Percentiles rank a stretch among this genome's conserved stretches.
These are phyloP conservation scores for Fusarium duplospermum DNA, from an alignment of 2,329 filamentous ascomycete species.

Conservation along the genomic window DNA sequence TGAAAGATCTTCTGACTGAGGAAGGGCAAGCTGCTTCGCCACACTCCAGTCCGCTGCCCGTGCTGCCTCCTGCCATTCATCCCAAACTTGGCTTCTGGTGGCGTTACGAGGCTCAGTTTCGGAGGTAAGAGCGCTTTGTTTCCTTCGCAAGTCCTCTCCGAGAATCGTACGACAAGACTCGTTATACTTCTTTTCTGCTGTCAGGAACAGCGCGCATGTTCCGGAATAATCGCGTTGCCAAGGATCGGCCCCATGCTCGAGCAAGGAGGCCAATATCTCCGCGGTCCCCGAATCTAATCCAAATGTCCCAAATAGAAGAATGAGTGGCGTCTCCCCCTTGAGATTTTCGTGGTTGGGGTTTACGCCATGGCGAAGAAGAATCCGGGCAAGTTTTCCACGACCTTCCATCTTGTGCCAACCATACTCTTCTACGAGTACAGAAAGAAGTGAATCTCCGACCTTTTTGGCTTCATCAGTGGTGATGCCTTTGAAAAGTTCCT, in stretches of 20 bases:
- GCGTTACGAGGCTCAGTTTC: too few relatives aligned
- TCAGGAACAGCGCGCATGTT: not conserved
- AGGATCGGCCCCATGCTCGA: not conserved
- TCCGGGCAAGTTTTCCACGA: not conserved
- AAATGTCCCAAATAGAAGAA: too few relatives aligned
- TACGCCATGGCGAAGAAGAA: not conserved
- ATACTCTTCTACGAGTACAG: too few relatives aligned
- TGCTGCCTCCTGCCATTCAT: not conserved
- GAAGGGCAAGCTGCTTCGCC: not conserved
- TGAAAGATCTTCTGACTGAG: too few relatives aligned
- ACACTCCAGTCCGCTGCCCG: not conserved
- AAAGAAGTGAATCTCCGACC: not conserved
- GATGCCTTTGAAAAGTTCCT: not conserved
- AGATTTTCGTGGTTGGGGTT: not conserved
- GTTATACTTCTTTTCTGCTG: not conserved
- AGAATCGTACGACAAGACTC: not conserved
- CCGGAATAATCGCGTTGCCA: not conserved
- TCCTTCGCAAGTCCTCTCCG: not conserved
- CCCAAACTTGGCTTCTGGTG: not conserved
- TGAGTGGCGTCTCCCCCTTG: too few relatives aligned
- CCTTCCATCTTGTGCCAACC: too few relatives aligned
- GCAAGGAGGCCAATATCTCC: not conserved
- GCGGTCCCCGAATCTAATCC: too few relatives aligned
- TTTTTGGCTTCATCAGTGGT: not conserved
- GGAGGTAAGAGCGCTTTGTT: too few relatives aligned